Evolutionary conservation across 371 early-diverging fungal genomes (phyloP).

Genomic region (Apophysomyces trapeziformis): DNA sequence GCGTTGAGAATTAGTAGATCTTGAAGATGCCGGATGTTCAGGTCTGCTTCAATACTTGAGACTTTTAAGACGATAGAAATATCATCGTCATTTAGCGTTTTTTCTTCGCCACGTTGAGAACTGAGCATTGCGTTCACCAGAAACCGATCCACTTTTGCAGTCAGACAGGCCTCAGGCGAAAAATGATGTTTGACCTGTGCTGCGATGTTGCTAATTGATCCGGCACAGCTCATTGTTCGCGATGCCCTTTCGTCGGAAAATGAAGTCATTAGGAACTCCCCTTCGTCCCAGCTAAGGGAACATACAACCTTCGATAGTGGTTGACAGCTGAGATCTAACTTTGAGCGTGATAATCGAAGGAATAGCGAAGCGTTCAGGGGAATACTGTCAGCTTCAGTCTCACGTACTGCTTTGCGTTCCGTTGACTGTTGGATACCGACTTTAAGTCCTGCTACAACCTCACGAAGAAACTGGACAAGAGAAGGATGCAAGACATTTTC

Average conservation of each 20-base stretch:
- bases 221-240: slow-evolving; percentile 64
- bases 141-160: slow-evolving; percentile 62
- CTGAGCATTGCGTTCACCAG: slow-evolving; percentile 64
- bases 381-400: slow-evolving; percentile 21
- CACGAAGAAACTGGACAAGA: slow-evolving; percentile 72
- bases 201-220: slow-evolving; percentile 61
- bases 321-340: slow-evolving; percentile 76
- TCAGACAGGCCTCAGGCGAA: slow-evolving; percentile 82
- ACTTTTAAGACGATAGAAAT: slow-evolving; percentile 66
- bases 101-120: slow-evolving; percentile 41
- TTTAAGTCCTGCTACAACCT: slow-evolving; percentile 68
- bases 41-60: slow-evolving; percentile 53
- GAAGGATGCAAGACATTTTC: slow-evolving; percentile 81
- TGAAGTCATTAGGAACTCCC: slow-evolving; percentile 68
- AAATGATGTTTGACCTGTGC: slow-evolving; percentile 77
- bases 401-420: slow-evolving; percentile 41
- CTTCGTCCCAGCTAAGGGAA: slow-evolving; percentile 72
- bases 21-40: slow-evolving; percentile 82
- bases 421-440: slow-evolving; percentile 62
- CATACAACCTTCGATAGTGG: slow-evolving; percentile 80
- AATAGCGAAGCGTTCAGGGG: slow-evolving; percentile 50
- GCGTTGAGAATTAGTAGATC: slow-evolving; percentile 72
- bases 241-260: slow-evolving; percentile 40
- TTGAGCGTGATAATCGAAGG: slow-evolving; percentile 67
- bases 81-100: slow-evolving; percentile 36